Evolutionary conservation across 495 filamentous ascomycete genomes (phyloP), one percentile per base, ranked within the genome.

Genomic region (Platismatia glauca): DNA sequence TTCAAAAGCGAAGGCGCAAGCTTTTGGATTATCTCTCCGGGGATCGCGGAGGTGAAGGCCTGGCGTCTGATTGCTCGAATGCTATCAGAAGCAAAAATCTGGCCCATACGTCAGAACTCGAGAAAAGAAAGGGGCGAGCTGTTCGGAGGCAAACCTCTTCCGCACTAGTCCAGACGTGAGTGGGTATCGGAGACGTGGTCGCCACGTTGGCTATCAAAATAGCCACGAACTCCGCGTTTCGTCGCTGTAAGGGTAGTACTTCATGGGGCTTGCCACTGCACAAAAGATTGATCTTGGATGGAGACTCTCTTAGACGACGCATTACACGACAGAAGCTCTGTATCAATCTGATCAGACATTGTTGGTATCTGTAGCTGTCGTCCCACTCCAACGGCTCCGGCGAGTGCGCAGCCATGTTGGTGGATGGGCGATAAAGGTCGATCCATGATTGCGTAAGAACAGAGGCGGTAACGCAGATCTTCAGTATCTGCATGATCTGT

Each of bases 251-350:
- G 0, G 20, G 8, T 12, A 41, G 20, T 31, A 31, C 8, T 38
- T 35, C 2, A 20, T 41, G 46, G 8, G 59, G 18, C 9, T 7
- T 12, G 4, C 34, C 41, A 7, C 29, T 13, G 46, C n/a, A 61
- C 16, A 50, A 13, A 1, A 18, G 24, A 35, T 16, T 16, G 3
- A 15, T n/a, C 5, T 24, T 61, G 35, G 58, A 27, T 1, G 31
- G 31, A 13, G 46, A 3, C 7, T 41, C 3, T 6, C 41, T 16
- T 5, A 55, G 0, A 8, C 59, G 59, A 20, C 7, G 7, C 5
- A 64, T 41, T n/a, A 59, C 11, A 15, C 15, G 29, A 52, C 62
- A 39, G 34, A 64, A 64, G 27, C 46, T 7, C 33, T 43, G 52
- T 2, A 27, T 29, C 20, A 59, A n/a, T 18, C 39, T 0, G 11